Base-by-base conservation (phyloP, 371 early-diverging fungal genomes). In the Mortierella sp. region DNA sequence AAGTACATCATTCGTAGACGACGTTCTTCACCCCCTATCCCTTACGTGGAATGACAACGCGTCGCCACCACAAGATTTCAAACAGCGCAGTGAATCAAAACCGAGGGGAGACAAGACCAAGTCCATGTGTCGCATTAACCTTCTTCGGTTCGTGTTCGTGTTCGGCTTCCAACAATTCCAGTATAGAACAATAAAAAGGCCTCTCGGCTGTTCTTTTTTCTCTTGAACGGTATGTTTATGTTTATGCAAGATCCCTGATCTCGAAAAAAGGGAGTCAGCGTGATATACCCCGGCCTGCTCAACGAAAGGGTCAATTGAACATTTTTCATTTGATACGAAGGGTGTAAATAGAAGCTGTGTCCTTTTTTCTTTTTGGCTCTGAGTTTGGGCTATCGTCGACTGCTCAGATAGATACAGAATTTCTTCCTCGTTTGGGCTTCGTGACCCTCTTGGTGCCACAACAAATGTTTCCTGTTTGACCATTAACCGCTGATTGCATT, bases 11-110 rank as follows among this genome's bases (percentile, higher is more conserved):
- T n/a, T n/a, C n/a, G n/a, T n/a, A n/a, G n/a, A n/a, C n/a, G n/a
- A n/a, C n/a, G n/a, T 24, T 24, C 50, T n/a, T 50, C 24, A 9
- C 50, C 50, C n/a, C 24, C 14, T 14, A 16, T 24, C 50, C 50
- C 10, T 50, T 1, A 26, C 52, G 29, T 52, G 52, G 26, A 26
- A 13, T 52, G 13, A 24, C 10, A 43, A 53, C 61, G 61, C n/a
- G 39, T 34, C 55, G 10, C 16, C 16, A 31, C 24, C 24, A 52
- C 24, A 34, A 19, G 19, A 34, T 34, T 55, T 55, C 34, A 58
- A 58, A 58, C 58, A 37, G 58, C 58, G 58, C 58, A 58, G 37
- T 58, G 58, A 34, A 61, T 34, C 34, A 34, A 31, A 19, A 58
- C 16, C 4, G 19, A 4, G 16, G 8, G n/a, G 26, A 52, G 26